Evolutionary conservation across 192 early-diverging fungal species (phyloP).

Genomic region (Coemansia sp.): DNA sequence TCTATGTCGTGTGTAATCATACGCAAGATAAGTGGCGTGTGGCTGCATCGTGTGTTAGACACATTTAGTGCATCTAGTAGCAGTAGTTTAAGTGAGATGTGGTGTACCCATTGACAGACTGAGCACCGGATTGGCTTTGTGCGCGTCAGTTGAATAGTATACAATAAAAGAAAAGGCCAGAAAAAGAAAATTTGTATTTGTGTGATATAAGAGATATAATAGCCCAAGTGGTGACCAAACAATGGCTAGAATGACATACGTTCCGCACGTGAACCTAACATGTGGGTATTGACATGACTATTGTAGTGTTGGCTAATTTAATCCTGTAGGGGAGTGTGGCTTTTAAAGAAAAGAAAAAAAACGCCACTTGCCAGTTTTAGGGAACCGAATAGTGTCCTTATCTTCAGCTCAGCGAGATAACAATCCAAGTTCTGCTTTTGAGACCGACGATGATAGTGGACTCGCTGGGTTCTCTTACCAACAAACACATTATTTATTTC

Average conservation of each 20-base stretch:
- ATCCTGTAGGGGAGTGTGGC: neutral
- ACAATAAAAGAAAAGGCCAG: no score
- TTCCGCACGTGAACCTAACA: neutral
- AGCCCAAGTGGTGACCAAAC: neutral
- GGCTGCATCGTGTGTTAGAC: neutral
- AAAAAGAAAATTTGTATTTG: no score
- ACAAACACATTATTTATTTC: neutral
- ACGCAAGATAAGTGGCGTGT: neutral
- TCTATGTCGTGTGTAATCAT: neutral
- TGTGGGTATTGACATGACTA: neutral
- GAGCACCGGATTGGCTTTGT: neutral
- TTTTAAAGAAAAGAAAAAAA: no score
- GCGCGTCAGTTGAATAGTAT: neutral
- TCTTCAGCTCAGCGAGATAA: no score
- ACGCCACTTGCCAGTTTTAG: neutral
- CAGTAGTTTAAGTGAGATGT: neutral
- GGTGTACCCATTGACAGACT: neutral
- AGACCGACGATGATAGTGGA: no score
- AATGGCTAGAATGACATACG: neutral
- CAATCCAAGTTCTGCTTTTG: no score
- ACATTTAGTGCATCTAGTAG: neutral
- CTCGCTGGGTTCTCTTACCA: no score
- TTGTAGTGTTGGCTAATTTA: neutral
- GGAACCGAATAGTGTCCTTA: neutral
- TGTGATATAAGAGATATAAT: neutral